Base-by-base conservation (phyloP, 768 basidiomycete genomes). In the Gymnopilus dilepis region DNA sequence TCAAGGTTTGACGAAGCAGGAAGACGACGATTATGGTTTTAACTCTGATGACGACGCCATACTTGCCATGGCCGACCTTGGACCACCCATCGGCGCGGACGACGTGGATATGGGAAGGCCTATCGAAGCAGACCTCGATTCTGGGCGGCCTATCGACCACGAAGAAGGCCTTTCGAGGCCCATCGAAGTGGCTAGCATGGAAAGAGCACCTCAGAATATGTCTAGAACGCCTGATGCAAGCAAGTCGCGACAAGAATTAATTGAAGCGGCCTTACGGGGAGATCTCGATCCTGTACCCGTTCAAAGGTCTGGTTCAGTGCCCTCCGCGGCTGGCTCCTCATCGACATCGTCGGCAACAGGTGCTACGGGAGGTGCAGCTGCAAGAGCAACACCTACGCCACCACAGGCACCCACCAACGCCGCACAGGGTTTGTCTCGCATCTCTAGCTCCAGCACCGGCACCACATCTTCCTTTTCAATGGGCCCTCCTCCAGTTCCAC, bases 11-110 rank as follows among this genome's bases (percentile, higher is more conserved):
- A 47, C 42, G 9, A 50, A 55, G 33, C 64, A 63, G 4, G 73
- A 77, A 37, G 73, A 77, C 37, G 80, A 80, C 3, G 81, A 80
- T 0, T 87, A 82, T 63, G 77, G 78, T 11, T 82, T 86, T 64
- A 76, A 78, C 58, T 88, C 88, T 0, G 88, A 92, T 40, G 90
- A 91, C 56, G 89, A 86, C 56, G 86, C 80, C 1, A 82, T 90
- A 66, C 76, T 88, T 34, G 88, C 89, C 19, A 72, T 78, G 9
- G 78, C 87, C 22, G 86, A 86, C 60, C 64, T 82, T 0, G 82
- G 80, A 5, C 73, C 73, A 31, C 75, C 78, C 22, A 72, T 84
- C 33, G 77, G 77, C 38, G 62, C 55, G 21, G 69, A 77, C n/a
- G 78, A 77, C 17, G 78, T 78, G 19, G 79, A 80, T 57, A 52